Conservation (phyloP, 768 basidiomycete genomes). For the Russula lepida region DNA sequence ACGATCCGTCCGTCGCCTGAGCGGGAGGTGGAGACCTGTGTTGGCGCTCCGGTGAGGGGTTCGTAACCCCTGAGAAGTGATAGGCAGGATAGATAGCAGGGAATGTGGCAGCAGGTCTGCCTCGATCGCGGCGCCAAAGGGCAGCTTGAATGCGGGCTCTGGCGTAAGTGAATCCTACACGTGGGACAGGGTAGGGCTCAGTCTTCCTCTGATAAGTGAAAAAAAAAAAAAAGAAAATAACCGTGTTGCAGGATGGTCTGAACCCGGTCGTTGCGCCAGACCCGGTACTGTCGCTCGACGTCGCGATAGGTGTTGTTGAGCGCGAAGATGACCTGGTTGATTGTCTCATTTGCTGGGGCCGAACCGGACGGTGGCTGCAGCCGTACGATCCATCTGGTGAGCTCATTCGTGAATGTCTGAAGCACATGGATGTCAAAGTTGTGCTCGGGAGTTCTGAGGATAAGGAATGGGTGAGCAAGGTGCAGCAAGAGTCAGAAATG, state of each 20-base stretch:
- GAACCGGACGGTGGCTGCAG: not conserved
- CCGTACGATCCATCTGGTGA: not conserved
- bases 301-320: not conserved
- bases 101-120: not conserved
- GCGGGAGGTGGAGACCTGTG: no score
- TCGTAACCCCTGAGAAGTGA: not conserved
- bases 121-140: not conserved
- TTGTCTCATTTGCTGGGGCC: not conserved
- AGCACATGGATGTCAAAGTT: constrained; percentile 3
- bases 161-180: constrained; percentile 1
- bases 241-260: not conserved
- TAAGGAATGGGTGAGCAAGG: not conserved
- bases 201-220: not conserved
- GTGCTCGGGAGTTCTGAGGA: not conserved
- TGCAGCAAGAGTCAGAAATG: not conserved
- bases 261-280: constrained; percentile 2
- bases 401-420: not conserved
- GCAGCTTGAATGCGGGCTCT: not conserved
- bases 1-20: not conserved
- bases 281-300: not conserved
- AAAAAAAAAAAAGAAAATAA: not conserved
- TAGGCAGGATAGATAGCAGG: not conserved
- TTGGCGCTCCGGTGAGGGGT: not conserved
- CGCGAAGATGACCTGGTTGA: not conserved
- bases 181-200: not conserved